These are phyloP conservation scores for Cercospora sesami DNA, from an alignment of 2,329 filamentous ascomycete genomes.

Conservation along the genomic window DNA sequence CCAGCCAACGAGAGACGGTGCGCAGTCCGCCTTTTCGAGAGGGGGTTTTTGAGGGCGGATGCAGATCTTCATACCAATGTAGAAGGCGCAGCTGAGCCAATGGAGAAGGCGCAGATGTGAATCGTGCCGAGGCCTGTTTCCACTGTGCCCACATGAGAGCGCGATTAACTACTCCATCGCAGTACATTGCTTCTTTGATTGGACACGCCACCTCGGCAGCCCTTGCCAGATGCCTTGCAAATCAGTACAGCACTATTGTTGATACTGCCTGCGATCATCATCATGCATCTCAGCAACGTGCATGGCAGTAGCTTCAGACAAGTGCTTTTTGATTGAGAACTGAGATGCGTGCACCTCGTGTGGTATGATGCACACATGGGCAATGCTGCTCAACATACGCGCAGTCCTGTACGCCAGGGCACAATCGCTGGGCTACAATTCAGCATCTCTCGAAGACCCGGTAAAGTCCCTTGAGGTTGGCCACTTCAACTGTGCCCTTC, in stretches of 20 bases:
- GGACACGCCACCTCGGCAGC: conserved; percentile 1
- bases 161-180: background rate
- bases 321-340: background rate
- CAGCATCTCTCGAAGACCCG: conserved; percentile 34
- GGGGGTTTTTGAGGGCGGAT: background rate
- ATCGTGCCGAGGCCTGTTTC: background rate
- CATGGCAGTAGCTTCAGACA: background rate
- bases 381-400: background rate
- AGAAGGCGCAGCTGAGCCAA: background rate
- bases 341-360: background rate
- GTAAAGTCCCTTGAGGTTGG: conserved; percentile 43
- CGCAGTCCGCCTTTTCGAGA: background rate
- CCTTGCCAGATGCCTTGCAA: background rate
- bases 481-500: conserved; percentile 37
- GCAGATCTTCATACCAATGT: conserved; percentile 1
- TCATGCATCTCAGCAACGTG: background rate
- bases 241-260: background rate
- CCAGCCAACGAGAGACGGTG: background rate
- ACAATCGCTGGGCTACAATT: background rate
- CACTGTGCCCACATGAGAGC: background rate
- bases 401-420: background rate
- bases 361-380: background rate
- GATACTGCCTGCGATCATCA: background rate
- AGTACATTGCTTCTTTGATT: background rate
- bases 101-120: too few relatives aligned